phyloP scores from a whole-genome alignment of 1,284 basidiomycete species.

The Cutaneotrichosporon mucoides region DNA sequence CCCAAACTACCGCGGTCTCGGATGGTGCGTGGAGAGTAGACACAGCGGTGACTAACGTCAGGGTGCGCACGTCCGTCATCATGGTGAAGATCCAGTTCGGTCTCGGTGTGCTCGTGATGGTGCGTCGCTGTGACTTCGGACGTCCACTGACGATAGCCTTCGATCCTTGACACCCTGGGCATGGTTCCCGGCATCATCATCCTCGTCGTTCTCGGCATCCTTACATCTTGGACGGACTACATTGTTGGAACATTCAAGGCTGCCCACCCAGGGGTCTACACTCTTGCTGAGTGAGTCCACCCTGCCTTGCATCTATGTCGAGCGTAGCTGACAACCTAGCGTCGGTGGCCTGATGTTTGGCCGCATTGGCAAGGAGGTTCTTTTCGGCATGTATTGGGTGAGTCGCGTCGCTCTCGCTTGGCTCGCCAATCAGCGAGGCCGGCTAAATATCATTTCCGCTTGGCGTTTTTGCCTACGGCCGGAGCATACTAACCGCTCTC shows the following conservation, averaged over 20 bases:
- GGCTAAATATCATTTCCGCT: no score
- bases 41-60: constrained; percentile 6
- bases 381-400: constrained; percentile 25
- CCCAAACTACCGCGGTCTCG: constrained; percentile 41
- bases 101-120: constrained; percentile 36
- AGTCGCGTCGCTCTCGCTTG: no score
- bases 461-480: no score
- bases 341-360: constrained; percentile 26
- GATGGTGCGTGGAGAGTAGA: constrained; percentile 24
- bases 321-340: neutral
- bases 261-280: constrained; percentile 14
- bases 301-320: neutral
- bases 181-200: constrained; percentile 33
- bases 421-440: no score
- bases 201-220: constrained; percentile 27
- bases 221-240: constrained; percentile 28
- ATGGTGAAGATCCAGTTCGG: constrained; percentile 43
- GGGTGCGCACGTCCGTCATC: constrained; percentile 34
- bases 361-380: constrained; percentile 22
- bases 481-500: no score
- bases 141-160: constrained; percentile 9
- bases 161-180: constrained; percentile 29
- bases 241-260: constrained; percentile 23
- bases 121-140: neutral
- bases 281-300: constrained; percentile 2